Evolutionary conservation across 2,329 filamentous ascomycete genomes (phyloP), one percentile per base, ranked within the genome.

Genomic region (Tolypocladium amazonense): DNA sequence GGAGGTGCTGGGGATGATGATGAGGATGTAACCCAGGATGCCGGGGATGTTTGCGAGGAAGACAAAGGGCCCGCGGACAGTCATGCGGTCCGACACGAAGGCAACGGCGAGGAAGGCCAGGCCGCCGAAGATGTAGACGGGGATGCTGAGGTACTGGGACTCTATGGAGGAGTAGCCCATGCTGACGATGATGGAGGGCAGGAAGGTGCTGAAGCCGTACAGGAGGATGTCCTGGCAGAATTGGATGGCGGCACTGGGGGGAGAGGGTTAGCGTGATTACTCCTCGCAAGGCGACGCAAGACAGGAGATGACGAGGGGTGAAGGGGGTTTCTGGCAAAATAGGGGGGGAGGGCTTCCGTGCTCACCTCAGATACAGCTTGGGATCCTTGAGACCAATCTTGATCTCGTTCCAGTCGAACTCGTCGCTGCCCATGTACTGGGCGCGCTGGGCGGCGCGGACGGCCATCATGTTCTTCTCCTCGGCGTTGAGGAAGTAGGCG

Each of bases 161-260:
- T 79, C 71, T 25, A 83, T 70, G n/a, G 73, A 75, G 43, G 73
- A 69, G 64, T 81, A 83, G 3, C 81, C 80, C 68, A 83, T 77
- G 38, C 73, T 74, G 50, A 75, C 72, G 56, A 85, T 72, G 63
- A 86, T 84, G 1, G 77, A 77, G 2, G 83, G 83, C 4, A 84
- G 70, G 66, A 85, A 85, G 12, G 80, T 84, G 63, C 76, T 79
- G 68, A 84, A 83, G n/a, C 81, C 81, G 65, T 82, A 84, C 0
- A 81, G 72, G 52, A 81, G 69, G 33, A 80, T 78, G 60, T 81
- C 78, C 60, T 79, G 76, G 57, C 78, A 81, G 66, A 83, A 81
- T 55, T 81, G 79, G 23, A 79, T 79, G 30, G 69, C 62, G 6
- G 75, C 77, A 27, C 67, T 68, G 37, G 1, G 38, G 20, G 38